These are phyloP conservation scores for Diospyros kaki DNA, from an alignment of 148 eudicot species.

Conservation along the genomic window DNA sequence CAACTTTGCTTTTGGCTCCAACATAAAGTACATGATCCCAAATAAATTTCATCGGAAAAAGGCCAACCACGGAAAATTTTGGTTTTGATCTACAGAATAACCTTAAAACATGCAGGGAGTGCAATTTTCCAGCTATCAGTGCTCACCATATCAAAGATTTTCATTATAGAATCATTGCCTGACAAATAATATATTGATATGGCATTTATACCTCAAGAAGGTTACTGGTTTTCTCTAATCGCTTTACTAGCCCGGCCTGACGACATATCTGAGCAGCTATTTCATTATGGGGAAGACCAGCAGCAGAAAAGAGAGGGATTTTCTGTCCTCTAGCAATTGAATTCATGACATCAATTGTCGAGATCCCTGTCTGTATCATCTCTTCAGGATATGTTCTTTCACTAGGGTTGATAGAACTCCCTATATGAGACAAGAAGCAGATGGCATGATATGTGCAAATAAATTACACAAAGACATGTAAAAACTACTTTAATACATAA, in stretches of 20 bases:
- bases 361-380: conserved; percentile 98
- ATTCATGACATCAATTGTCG: conserved; percentile 99
- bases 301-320: conserved; percentile 97
- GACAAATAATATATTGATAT: neutral
- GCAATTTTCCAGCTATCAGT: neutral
- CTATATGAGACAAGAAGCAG: conserved; percentile 28
- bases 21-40: neutral
- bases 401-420: conserved; percentile 99
- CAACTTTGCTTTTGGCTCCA: neutral
- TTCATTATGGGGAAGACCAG: conserved; percentile 99
- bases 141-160: neutral
- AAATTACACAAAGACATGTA: neutral
- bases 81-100: no score
- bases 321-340: conserved; percentile 99
- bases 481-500: neutral
- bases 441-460: neutral
- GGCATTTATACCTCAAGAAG: conserved; percentile 69
- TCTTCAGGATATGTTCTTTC: conserved; percentile 99
- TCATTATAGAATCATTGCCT: neutral
- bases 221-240: conserved; percentile 76
- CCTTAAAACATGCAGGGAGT: no score
- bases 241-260: conserved; percentile 96
- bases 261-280: conserved; percentile 99
- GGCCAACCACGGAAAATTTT: no score
- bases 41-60: neutral